Base-by-base conservation (phyloP, 2,329 filamentous ascomycete species). In the Neofusicoccum kwambonambiense region DNA sequence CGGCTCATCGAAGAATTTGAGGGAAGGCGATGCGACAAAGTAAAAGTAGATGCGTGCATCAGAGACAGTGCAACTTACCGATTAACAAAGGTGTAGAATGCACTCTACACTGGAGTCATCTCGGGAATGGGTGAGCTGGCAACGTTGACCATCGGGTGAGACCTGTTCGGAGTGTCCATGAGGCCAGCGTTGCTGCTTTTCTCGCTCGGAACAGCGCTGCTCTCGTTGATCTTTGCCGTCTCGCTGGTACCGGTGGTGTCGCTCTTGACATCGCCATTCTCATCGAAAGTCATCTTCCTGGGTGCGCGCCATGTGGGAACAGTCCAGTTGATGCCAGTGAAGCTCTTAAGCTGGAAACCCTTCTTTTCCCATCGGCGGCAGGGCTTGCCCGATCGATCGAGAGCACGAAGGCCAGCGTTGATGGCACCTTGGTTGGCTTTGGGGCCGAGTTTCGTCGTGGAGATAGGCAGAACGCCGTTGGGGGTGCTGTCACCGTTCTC, bases 391-490 rank as follows among this genome's bases (percentile, higher is more conserved):
- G 90, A 90, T 67, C 94, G 89, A 78, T 99, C 95, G 69, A 99
- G 90, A 12, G 95, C 94, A 64, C 95, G 92, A 57, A 99, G 89
- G 61, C 92, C 92, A 63, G 95, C 95, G 75, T 99, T 99, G 84
- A 99, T 99, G 66, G 94, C 94, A 68, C 95, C 95, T 73, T 94
- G 91, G 77, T 97, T 98, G 60, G 94, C 94, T 79, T 97, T 98
- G 70, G 95, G 95, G 3, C 94, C 94, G 31, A 98, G 89, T 77
- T 96, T 96, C 79, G 94, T 91, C 58, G 84, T 57, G 2, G 63
- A 51, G 9, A 61, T 82, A 50, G 82, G 78, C 22, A 76, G 74
- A n/a, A 74, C 71, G 67, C 76, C 74, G 66, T 74, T 71, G 54
- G 82, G 79, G 71, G 83, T 44, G 11, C 22, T 73, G 67, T 78